Percentiles rank a stretch among this genome's conserved stretches.
These are phyloP conservation scores for Hypoxylon trugodes DNA, from an alignment of 495 filamentous ascomycete species.

Conservation along the genomic window DNA sequence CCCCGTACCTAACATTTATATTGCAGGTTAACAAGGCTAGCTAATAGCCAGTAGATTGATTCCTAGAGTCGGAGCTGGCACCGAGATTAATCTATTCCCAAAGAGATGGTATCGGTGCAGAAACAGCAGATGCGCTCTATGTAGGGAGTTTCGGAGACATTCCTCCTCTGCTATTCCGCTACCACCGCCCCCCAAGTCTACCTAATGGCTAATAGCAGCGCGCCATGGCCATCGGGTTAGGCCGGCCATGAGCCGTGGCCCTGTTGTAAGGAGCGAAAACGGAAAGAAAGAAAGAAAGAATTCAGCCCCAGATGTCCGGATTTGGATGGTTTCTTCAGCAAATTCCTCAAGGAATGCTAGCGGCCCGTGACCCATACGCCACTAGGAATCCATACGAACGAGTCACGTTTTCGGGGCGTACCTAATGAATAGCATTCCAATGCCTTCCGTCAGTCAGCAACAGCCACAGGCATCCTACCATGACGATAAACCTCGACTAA, in stretches of 20 bases:
- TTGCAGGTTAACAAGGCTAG: slow-evolving; percentile 19
- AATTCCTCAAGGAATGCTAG: slow-evolving; percentile 40
- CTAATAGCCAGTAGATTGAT: slow-evolving; percentile 2
- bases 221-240: neutral
- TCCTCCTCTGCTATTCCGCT: neutral
- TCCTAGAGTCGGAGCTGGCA: slow-evolving; percentile 1
- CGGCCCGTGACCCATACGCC: slow-evolving; percentile 24
- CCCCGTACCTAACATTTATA: slow-evolving; percentile 8
- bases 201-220: slow-evolving; percentile 1
- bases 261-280: slow-evolving; percentile 14
- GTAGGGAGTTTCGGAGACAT: neutral
- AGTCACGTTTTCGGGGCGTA: slow-evolving; percentile 41
- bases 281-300: slow-evolving; percentile 26
- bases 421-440: slow-evolving; percentile 42
- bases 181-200: neutral
- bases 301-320: slow-evolving; percentile 41
- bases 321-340: slow-evolving; percentile 37
- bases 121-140: slow-evolving; percentile 3
- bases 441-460: slow-evolving; percentile 13
- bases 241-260: slow-evolving; percentile 18
- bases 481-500: slow-evolving; percentile 3
- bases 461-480: slow-evolving; percentile 12
- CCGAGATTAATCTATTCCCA: slow-evolving; percentile 12
- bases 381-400: slow-evolving; percentile 33
- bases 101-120: slow-evolving; percentile 12